Conservation (phyloP, 352 stramenopile genomes). For the Pythium folliculosum region DNA sequence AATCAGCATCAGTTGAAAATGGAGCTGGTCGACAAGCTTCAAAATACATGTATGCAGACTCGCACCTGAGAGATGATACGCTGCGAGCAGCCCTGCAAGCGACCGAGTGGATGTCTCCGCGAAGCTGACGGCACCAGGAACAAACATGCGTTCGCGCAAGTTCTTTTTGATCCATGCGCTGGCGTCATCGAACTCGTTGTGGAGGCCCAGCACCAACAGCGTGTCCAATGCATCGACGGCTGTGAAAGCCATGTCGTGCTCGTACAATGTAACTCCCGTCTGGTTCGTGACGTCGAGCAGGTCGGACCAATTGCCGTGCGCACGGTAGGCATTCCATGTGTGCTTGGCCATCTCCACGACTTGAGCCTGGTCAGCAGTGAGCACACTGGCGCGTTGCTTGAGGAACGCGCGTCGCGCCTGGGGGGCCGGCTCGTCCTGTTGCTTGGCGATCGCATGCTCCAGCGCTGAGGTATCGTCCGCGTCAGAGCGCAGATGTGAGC, state of each 20-base stretch:
- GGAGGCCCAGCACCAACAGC: slow-evolving; percentile 60
- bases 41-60: not conserved
- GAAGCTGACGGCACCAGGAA: slow-evolving; percentile 47
- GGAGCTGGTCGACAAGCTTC: not conserved
- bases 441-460: slow-evolving; percentile 14
- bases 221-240: slow-evolving; percentile 71
- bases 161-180: slow-evolving; percentile 57
- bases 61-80: slow-evolving; percentile 52
- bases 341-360: slow-evolving; percentile 60
- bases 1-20: not conserved
- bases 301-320: slow-evolving; percentile 42
- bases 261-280: slow-evolving; percentile 32
- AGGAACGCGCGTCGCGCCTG: slow-evolving; percentile 24
- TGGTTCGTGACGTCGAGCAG: slow-evolving; percentile 37
- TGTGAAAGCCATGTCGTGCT: slow-evolving; percentile 68
- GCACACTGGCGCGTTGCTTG: slow-evolving; percentile 20
- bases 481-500: slow-evolving; percentile 4
- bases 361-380: slow-evolving; percentile 44
- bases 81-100: slow-evolving; percentile 55
- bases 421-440: not conserved
- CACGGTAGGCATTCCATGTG: slow-evolving; percentile 54
- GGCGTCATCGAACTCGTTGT: slow-evolving; percentile 65
- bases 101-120: slow-evolving; percentile 65
- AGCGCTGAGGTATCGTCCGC: not conserved
- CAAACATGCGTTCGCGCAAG: slow-evolving; percentile 37